These are phyloP conservation scores for Trichoderma sp. DNA, from an alignment of 2,329 filamentous ascomycete genomes.

Conservation along the genomic window DNA sequence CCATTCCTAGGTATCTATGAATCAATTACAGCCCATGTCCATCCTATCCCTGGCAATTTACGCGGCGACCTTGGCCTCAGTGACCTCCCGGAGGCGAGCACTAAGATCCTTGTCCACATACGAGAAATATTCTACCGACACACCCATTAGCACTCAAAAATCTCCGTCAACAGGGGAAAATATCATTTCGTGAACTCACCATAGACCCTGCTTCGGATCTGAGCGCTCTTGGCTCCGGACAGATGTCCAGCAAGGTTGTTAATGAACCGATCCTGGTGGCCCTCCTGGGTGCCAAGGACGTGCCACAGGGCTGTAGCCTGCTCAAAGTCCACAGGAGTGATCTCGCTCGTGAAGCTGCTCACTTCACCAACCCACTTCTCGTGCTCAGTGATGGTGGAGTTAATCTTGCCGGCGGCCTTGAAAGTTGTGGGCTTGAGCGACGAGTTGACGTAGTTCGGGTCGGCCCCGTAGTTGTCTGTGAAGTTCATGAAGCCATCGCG, in stretches of 20 bases:
- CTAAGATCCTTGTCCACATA: conserved; percentile 9
- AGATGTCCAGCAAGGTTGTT: background rate
- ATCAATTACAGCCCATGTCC: background rate
- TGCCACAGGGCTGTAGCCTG: conserved; percentile 11
- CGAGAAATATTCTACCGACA: conserved; percentile 1
- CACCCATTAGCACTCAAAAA: background rate
- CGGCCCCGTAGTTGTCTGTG: conserved; percentile 28
- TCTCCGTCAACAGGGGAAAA: background rate
- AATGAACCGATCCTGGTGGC: conserved; percentile 5
- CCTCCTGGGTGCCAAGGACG: background rate
- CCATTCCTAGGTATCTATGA: background rate
- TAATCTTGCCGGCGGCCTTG: background rate
- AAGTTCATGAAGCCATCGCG: conserved; percentile 28
- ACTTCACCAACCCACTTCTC: conserved; percentile 52
- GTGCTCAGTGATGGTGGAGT: conserved; percentile 24
- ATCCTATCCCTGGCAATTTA: background rate
- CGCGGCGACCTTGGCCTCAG: conserved; percentile 6
- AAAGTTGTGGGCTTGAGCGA: conserved; percentile 27
- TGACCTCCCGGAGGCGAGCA: background rate
- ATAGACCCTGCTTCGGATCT: conserved; percentile 11
- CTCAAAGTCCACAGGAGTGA: conserved; percentile 9
- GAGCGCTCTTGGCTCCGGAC: background rate
- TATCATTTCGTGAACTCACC: background rate
- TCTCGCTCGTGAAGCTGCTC: conserved; percentile 48
- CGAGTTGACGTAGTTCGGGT: conserved; percentile 27